Percentiles rank a stretch among this genome's conserved stretches.
These are phyloP conservation scores for Arachnomyces sp. DNA, from an alignment of 2,329 filamentous ascomycete species.

Conservation along the genomic window DNA sequence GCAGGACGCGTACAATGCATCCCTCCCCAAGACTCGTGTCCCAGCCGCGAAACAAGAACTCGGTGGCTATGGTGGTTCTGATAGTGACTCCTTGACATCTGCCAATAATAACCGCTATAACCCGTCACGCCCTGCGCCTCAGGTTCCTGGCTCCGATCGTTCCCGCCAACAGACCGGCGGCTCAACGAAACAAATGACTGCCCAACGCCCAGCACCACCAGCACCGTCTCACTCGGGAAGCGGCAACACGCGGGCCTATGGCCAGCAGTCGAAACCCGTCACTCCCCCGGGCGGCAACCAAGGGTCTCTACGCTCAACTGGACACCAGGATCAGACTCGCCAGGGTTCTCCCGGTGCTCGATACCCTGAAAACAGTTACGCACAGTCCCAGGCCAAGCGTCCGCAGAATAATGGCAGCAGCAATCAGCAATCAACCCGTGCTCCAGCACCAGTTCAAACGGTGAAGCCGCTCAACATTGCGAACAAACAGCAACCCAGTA, in stretches of 20 bases:
- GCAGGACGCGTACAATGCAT: conserved; percentile 81
- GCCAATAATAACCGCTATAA: conserved; percentile 61
- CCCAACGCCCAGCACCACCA: conserved; percentile 75
- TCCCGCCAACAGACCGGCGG: conserved; percentile 42
- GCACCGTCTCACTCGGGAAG: conserved; percentile 46
- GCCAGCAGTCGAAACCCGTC: conserved; percentile 12
- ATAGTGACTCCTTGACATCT: conserved; percentile 38
- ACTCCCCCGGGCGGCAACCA: conserved; percentile 29
- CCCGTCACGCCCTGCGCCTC: conserved; percentile 74
- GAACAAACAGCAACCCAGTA: conserved; percentile 49
- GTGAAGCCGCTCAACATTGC: conserved; percentile 75
- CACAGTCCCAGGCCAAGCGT: conserved; percentile 24
- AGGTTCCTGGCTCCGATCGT: conserved; percentile 53
- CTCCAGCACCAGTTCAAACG: conserved; percentile 45
- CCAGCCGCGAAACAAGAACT: conserved; percentile 86
- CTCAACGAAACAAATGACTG: conserved; percentile 48
- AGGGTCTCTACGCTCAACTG: conserved; percentile 26
- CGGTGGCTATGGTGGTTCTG: conserved; percentile 56
- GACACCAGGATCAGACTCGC: conserved; percentile 24
- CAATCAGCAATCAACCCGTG: conserved; percentile 47
- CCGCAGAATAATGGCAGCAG: conserved; percentile 39
- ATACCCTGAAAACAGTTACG: conserved; percentile 17
- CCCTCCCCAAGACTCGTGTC: conserved; percentile 69
- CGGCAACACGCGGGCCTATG: conserved; percentile 11
- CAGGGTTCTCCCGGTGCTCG: conserved; percentile 29